Conservation (phyloP, 1,284 basidiomycete species). For the Cutaneotrichosporon mucoides region DNA sequence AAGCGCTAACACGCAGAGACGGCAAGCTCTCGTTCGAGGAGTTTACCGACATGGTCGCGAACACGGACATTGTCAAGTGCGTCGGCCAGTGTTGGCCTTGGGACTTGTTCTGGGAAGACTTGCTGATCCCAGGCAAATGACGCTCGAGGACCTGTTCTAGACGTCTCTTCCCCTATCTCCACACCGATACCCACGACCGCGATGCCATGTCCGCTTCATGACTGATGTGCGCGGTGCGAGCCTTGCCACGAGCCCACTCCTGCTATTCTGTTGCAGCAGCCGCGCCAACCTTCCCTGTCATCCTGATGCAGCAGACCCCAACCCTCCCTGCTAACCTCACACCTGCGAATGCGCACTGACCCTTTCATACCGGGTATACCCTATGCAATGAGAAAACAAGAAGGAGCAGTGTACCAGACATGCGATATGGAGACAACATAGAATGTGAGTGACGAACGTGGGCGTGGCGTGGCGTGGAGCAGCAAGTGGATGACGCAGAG, state of each 20-base stretch:
- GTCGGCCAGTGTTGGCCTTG: too few species aligned
- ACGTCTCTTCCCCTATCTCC: not conserved
- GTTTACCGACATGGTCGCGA: slow-evolving; percentile 93
- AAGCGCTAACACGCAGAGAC: too few species aligned
- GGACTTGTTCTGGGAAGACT: not conserved
- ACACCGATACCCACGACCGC: slow-evolving; percentile 1
- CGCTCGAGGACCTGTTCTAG: slow-evolving; percentile 84
- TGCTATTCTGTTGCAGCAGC: not conserved
- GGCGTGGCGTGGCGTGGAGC: too few species aligned
- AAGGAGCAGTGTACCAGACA: slow-evolving; percentile 1
- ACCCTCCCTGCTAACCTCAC: too few species aligned
- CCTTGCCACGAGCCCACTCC: not conserved
- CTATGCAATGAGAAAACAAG: slow-evolving; percentile 1
- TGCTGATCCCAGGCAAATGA: slow-evolving; percentile 96
- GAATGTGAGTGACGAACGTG: not conserved
- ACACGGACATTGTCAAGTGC: slow-evolving; percentile 61
- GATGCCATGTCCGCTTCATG: not conserved
- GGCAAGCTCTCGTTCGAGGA: slow-evolving; percentile 96
- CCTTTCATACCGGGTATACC: not conserved
- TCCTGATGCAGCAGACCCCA: too few species aligned
- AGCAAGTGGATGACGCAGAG: too few species aligned
- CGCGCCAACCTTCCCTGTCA: too few species aligned
- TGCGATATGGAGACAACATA: slow-evolving; percentile 4
- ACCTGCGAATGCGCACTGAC: too few species aligned
- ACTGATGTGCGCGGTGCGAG: not conserved